These are phyloP conservation scores for Hericium coralloides DNA, from an alignment of 768 basidiomycete species.

Conservation along the genomic window DNA sequence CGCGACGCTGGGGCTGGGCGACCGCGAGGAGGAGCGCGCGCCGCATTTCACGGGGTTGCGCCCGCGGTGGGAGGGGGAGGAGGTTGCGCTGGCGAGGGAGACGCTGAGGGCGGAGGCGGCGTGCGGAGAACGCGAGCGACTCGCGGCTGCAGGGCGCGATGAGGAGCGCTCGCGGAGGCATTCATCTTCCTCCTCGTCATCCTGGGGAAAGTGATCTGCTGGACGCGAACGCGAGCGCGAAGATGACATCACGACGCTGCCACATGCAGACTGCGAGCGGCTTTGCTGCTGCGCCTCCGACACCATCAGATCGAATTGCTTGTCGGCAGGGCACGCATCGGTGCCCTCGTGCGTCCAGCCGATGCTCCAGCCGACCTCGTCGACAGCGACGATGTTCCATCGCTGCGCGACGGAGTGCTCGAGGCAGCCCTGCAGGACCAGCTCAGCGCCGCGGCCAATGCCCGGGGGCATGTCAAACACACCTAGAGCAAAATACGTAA, in stretches of 20 bases:
- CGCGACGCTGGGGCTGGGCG: slow-evolving; percentile 38
- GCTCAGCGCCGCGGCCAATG: slow-evolving; percentile 53
- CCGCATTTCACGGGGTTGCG: slow-evolving; percentile 23
- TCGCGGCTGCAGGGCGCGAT: neutral
- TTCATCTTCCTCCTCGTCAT: neutral
- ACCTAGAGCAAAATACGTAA: slow-evolving; percentile 32
- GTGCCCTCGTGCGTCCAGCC: slow-evolving; percentile 51
- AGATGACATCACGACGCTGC: neutral
- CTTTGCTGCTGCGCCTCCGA: slow-evolving; percentile 29
- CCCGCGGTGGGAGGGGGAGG: slow-evolving; percentile 17
- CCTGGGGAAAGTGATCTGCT: slow-evolving; percentile 3
- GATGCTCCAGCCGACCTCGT: slow-evolving; percentile 73
- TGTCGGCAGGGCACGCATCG: slow-evolving; percentile 23
- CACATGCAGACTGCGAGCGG: neutral
- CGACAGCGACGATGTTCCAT: slow-evolving; percentile 78
- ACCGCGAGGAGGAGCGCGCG: slow-evolving; percentile 35
- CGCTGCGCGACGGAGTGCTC: slow-evolving; percentile 50
- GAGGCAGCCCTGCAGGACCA: slow-evolving; percentile 74
- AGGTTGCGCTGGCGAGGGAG: slow-evolving; percentile 2
- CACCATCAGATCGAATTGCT: slow-evolving; percentile 21
- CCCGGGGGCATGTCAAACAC: slow-evolving; percentile 48
- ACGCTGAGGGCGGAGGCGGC: neutral
- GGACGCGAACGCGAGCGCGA: slow-evolving; percentile 8
- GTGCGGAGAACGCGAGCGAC: neutral
- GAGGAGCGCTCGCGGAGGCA: neutral